These are phyloP conservation scores for Verticillium longisporum DNA, from an alignment of 2,329 filamentous ascomycete genomes.

Conservation along the genomic window DNA sequence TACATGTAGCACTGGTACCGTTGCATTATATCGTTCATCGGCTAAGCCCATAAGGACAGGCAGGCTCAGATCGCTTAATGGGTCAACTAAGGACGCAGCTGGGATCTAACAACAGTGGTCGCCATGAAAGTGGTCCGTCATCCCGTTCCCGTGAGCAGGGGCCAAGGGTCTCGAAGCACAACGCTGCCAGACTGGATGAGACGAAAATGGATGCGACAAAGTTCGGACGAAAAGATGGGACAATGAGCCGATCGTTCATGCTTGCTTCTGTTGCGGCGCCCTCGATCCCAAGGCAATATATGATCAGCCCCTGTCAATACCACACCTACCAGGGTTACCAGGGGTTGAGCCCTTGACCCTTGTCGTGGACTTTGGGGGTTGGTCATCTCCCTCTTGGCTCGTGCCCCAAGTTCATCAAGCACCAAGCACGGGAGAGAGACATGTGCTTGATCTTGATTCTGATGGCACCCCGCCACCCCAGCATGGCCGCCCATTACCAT, in stretches of 20 bases:
- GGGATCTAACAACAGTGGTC: background rate
- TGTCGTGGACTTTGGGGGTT: background rate
- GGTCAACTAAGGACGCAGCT: background rate
- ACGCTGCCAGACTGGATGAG: background rate
- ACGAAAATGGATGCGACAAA: background rate
- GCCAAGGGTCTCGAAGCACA: background rate
- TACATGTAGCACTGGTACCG: background rate
- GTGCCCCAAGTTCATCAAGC: background rate
- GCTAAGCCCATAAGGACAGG: background rate
- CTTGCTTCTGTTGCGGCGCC: conserved; percentile 1
- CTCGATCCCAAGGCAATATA: background rate
- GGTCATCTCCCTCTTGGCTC: background rate
- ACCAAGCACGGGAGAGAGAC: background rate
- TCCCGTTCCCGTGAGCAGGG: background rate
- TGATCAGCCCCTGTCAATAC: conserved; percentile 1
- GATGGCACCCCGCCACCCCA: background rate
- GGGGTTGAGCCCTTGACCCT: background rate
- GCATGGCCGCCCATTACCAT: background rate
- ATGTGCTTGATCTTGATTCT: background rate
- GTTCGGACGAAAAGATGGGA: conserved; percentile 4
- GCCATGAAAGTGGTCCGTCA: background rate
- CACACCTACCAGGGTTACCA: background rate
- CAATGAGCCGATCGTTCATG: conserved; percentile 3
- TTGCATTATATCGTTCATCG: background rate
- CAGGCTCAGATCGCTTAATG: background rate